Percentiles rank a stretch among this genome's conserved stretches.
Evolutionary conservation across 108 stramenopile species (phyloP).

Genomic region (Cylindrotheca fusiformis): DNA sequence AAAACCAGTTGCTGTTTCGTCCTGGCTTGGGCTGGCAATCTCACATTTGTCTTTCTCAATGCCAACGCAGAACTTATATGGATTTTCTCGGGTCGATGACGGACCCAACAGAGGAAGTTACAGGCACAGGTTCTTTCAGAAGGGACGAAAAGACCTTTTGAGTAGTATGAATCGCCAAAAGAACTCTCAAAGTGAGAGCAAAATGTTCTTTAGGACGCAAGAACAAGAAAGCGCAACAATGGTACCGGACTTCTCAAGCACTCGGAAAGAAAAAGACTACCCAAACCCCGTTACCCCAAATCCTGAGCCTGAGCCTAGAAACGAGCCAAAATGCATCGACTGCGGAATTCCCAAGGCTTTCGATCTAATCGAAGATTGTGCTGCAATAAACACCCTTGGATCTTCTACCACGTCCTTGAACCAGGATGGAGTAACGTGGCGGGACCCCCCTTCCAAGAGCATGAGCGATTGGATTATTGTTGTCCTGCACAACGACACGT

Average conservation of each 20-base stretch:
- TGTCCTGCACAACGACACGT: constrained; percentile 15
- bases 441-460: constrained; percentile 36
- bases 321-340: not conserved
- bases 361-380: not conserved
- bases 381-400: too few relatives aligned
- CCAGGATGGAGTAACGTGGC: too few relatives aligned
- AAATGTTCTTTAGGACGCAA: not conserved
- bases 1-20: not conserved
- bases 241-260: too few relatives aligned
- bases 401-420: too few relatives aligned
- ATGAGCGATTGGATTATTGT: constrained; percentile 56
- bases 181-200: constrained; percentile 10
- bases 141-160: constrained; percentile 23
- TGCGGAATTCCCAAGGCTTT: not conserved
- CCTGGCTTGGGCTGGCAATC: not conserved
- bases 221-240: not conserved
- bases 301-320: not conserved
- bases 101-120: constrained; percentile 53
- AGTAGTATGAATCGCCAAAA: constrained; percentile 25
- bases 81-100: constrained; percentile 19
- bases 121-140: constrained; percentile 24
- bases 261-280: not conserved
- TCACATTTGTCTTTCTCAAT: not conserved
- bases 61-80: constrained; percentile 41
- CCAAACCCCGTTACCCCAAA: not conserved